Percentiles rank a stretch among this genome's conserved stretches.
Conservation (phyloP, 495 filamentous ascomycete species). For the Trichoderma orchidacearum region DNA sequence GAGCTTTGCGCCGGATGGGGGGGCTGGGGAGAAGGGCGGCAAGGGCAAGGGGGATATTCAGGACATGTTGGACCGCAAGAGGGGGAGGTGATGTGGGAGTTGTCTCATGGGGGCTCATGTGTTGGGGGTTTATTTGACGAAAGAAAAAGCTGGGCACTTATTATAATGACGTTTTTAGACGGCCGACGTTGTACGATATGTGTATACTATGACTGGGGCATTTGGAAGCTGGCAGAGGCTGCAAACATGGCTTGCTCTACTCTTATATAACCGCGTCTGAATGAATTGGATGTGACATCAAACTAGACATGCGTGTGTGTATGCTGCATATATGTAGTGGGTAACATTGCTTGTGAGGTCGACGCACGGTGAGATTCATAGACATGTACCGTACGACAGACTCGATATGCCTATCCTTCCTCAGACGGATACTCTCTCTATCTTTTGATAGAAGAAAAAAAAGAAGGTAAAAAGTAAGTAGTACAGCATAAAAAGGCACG, state of each 20-base stretch:
- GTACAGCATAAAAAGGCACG: background rate
- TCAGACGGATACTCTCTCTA: too few relatives aligned
- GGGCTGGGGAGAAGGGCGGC: background rate
- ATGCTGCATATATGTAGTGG: too few relatives aligned
- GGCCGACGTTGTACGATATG: background rate
- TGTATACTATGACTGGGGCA: background rate
- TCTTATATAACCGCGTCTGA: background rate
- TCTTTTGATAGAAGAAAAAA: too few relatives aligned
- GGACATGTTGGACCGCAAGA: conserved; percentile 1
- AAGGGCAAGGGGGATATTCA: conserved; percentile 3
- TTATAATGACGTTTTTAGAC: background rate
- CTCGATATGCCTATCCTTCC: too few relatives aligned
- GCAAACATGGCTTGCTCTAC: background rate
- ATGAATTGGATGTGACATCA: too few relatives aligned
- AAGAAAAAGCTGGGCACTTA: too few relatives aligned
- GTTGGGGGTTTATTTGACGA: too few relatives aligned
- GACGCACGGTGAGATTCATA: too few relatives aligned
- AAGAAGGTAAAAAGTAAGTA: background rate
- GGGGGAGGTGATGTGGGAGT: background rate
- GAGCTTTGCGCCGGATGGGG: conserved; percentile 10
- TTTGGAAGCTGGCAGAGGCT: background rate
- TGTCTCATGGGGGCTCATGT: background rate
- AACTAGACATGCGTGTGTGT: too few relatives aligned
- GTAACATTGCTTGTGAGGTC: too few relatives aligned
- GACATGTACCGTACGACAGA: too few relatives aligned